Conservation (phyloP, 768 basidiomycete species). For the Pulveroboletus sp. region DNA sequence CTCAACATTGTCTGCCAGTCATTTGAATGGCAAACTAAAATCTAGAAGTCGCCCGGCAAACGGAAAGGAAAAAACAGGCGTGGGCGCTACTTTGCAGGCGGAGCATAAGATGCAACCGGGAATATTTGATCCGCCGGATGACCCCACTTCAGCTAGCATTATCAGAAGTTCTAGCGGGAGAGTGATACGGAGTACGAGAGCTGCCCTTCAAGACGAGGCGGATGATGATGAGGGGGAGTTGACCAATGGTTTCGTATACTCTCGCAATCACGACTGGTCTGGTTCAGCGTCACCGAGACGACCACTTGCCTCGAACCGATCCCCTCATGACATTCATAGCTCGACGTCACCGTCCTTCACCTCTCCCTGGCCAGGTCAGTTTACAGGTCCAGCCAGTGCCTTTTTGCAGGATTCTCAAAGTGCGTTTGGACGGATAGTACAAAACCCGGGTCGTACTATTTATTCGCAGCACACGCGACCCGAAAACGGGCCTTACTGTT, state of each 20-base stretch:
- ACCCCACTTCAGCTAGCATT: conserved; percentile 13
- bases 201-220: conserved; percentile 21
- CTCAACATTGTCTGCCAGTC: conserved; percentile 15
- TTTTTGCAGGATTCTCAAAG: conserved; percentile 41
- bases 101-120: conserved; percentile 21
- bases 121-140: conserved; percentile 18
- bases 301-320: conserved; percentile 7
- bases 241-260: conserved; percentile 20
- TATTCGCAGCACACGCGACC: conserved; percentile 48
- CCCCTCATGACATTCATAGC: conserved; percentile 21
- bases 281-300: conserved; percentile 24
- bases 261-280: conserved; percentile 23
- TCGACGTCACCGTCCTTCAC: conserved; percentile 20
- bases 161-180: conserved; percentile 29
- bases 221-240: conserved; percentile 21
- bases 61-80: conserved; percentile 30
- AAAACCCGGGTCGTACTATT: conserved; percentile 59
- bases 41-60: conserved; percentile 36
- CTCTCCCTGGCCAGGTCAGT: conserved; percentile 33
- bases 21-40: conserved; percentile 35
- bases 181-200: conserved; percentile 30
- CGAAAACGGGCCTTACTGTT: conserved; percentile 30
- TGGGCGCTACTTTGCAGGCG: conserved; percentile 23
- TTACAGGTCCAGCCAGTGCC: conserved; percentile 48
- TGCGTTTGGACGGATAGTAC: conserved; percentile 37